phyloP scores from a whole-genome alignment of 768 basidiomycete species.

The Lanmaoa rubissima region DNA sequence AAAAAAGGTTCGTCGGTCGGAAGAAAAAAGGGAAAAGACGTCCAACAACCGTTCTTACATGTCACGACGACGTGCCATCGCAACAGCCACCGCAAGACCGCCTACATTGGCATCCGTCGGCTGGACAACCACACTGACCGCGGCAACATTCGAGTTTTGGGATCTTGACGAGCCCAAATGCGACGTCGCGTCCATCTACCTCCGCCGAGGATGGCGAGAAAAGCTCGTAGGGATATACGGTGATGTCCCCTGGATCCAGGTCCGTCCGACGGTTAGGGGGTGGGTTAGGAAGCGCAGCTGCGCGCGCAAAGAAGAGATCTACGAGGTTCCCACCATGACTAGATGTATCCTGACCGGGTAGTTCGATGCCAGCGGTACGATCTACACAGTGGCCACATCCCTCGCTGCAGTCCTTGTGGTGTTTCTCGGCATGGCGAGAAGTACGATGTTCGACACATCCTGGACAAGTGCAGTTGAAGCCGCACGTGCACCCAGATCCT shows the following conservation, averaged over 20 bases:
- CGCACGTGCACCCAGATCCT: slow-evolving; percentile 72
- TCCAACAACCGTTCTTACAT: neutral
- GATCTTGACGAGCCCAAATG: slow-evolving; percentile 51
- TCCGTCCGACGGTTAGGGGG: slow-evolving; percentile 43
- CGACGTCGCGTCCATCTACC: slow-evolving; percentile 39
- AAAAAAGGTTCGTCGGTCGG: neutral
- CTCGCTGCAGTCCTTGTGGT: slow-evolving; percentile 40
- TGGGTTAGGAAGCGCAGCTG: slow-evolving; percentile 65
- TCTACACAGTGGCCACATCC: slow-evolving; percentile 68
- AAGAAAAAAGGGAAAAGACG: neutral
- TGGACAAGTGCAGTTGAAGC: slow-evolving; percentile 65
- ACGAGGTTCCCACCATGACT: slow-evolving; percentile 37
- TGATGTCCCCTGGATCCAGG: slow-evolving; percentile 51
- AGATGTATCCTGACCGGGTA: slow-evolving; percentile 33
- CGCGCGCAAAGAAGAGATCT: slow-evolving; percentile 64
- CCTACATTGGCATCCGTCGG: slow-evolving; percentile 54
- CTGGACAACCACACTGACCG: slow-evolving; percentile 57
- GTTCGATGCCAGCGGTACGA: slow-evolving; percentile 40
- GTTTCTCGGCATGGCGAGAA: slow-evolving; percentile 39
- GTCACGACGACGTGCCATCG: slow-evolving; percentile 6
- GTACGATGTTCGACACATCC: slow-evolving; percentile 74
- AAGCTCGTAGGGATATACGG: slow-evolving; percentile 41
- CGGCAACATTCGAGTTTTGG: slow-evolving; percentile 71
- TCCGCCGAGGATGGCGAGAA: slow-evolving; percentile 34
- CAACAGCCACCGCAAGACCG: slow-evolving; percentile 56